Base-by-base conservation (phyloP, 2,329 filamentous ascomycete genomes). In the Beauveria asiatica region DNA sequence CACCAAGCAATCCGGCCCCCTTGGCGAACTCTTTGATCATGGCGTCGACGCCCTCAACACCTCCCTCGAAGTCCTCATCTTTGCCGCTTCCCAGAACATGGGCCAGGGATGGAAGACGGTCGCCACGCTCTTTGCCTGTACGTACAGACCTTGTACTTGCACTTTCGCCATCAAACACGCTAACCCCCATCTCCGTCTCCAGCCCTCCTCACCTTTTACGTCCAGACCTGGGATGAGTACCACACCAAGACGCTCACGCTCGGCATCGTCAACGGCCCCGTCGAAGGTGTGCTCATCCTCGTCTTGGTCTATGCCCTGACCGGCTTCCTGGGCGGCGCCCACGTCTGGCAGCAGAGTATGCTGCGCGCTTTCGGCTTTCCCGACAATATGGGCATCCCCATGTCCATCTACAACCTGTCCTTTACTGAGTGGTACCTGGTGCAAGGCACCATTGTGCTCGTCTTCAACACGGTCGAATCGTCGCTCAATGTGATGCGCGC, bases 221-320 rank as follows among this genome's bases (percentile, higher is more conserved):
- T 97, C 46, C 94, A 97, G 73, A 97, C 94, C 39, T 99, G 94
- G 94, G 94, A 99, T 70, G 94, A 97, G 73, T 99, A 97, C 76
- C 93, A 97, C 76, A 99, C 94, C 56, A 92, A 97, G 74, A 94
- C 92, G 3, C 83, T 99, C 52, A 97, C 92, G 1, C 83, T 99
- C 6, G 94, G 94, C 62, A 78, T 97, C 64, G 82, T 99, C 65
- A 97, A 93, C 65, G 94, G 94, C 0, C 94, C 94, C 4, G 94
- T 99, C 42, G 94, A 99, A 75, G 94, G 94, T 56, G 88, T 99
- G 60, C 76, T 97, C 51, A 92, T 90, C 45, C 81, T 99, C 21
- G 87, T 90, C 67, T 71, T 83, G 59, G 86, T 99, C 62, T 97
- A 94, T 73, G 83, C 85, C 41, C 77, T 95, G 64, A 97, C 94